phyloP scores from a whole-genome alignment of 1,284 basidiomycete species.

The Phylloporus sp. region DNA sequence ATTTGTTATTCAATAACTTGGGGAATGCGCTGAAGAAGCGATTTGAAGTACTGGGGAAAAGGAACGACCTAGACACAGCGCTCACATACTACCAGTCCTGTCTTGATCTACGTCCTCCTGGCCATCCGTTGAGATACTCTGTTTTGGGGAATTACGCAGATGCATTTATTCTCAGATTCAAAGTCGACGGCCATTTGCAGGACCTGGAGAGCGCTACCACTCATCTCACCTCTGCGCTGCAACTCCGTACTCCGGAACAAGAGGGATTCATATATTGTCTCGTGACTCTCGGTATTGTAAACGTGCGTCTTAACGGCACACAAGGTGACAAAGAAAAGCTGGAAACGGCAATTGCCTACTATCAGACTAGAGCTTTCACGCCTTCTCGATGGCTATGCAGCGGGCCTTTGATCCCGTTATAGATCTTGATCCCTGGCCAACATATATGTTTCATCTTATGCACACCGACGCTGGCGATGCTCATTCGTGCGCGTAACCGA shows the following conservation, averaged over 20 bases:
- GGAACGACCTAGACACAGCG: slow-evolving; percentile 31
- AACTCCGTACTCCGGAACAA: slow-evolving; percentile 27
- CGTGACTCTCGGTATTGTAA: slow-evolving; percentile 18
- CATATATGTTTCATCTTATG: slow-evolving; percentile 48
- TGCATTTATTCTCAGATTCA: slow-evolving; percentile 24
- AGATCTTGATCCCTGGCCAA: slow-evolving; percentile 32
- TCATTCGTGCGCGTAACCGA: slow-evolving; percentile 36
- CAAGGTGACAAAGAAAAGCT: slow-evolving; percentile 22
- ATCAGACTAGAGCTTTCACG: slow-evolving; percentile 25
- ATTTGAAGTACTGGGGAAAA: slow-evolving; percentile 26
- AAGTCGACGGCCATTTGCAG: slow-evolving; percentile 25
- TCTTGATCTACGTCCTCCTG: slow-evolving; percentile 32
- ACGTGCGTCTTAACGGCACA: slow-evolving; percentile 11
- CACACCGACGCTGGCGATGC: slow-evolving; percentile 43
- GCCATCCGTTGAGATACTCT: slow-evolving; percentile 29
- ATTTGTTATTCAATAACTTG: slow-evolving; percentile 34
- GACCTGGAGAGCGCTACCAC: slow-evolving; percentile 29
- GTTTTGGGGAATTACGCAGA: slow-evolving; percentile 30
- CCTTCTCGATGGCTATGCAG: slow-evolving; percentile 32
- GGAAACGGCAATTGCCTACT: slow-evolving; percentile 29
- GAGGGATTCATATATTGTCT: slow-evolving; percentile 22
- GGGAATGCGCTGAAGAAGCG: slow-evolving; percentile 28
- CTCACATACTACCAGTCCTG: slow-evolving; percentile 26
- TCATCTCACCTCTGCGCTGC: slow-evolving; percentile 22
- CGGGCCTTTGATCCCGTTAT: slow-evolving; percentile 29